These are phyloP conservation scores for Acer negundo DNA, from an alignment of 345 rosid genomes.

Conservation along the genomic window DNA sequence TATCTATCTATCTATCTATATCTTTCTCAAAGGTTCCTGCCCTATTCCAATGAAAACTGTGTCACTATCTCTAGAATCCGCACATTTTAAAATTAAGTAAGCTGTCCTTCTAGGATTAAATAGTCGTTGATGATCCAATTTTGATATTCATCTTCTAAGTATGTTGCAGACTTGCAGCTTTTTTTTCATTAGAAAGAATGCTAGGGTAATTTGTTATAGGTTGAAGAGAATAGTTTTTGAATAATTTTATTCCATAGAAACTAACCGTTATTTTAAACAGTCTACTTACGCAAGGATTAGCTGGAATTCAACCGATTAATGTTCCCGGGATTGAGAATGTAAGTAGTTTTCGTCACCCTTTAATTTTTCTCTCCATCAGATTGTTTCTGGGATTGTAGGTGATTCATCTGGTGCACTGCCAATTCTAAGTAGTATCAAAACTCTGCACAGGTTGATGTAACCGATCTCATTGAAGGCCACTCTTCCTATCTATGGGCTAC, in stretches of 20 bases:
- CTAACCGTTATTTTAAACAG: conserved; percentile 41
- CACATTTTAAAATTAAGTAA: not conserved
- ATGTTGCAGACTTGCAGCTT: not conserved
- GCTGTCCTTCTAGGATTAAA: not conserved
- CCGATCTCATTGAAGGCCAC: conserved; percentile 82
- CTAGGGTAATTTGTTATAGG: not conserved
- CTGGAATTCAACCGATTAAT: conserved; percentile 82
- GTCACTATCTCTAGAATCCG: not conserved
- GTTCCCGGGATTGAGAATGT: conserved; percentile 90
- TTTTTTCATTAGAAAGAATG: not conserved
- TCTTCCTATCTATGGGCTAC: conserved; percentile 89
- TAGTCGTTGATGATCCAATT: not conserved
- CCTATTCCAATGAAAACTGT: not conserved
- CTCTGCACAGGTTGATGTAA: conserved; percentile 77
- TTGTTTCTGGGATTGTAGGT: not conserved
- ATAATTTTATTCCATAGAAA: not conserved
- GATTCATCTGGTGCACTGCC: not conserved
- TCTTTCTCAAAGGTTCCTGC: not conserved
- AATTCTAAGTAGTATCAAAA: not conserved
- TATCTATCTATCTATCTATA: not conserved
- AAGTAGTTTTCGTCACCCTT: conserved; percentile 26
- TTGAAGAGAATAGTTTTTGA: no score
- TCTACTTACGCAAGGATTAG: conserved; percentile 84
- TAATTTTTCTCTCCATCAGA: not conserved
- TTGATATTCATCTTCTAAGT: not conserved